Percentiles rank a stretch among this genome's conserved stretches.
Conservation (phyloP, 139 green algal species). For the Picochlorum costavermella region DNA sequence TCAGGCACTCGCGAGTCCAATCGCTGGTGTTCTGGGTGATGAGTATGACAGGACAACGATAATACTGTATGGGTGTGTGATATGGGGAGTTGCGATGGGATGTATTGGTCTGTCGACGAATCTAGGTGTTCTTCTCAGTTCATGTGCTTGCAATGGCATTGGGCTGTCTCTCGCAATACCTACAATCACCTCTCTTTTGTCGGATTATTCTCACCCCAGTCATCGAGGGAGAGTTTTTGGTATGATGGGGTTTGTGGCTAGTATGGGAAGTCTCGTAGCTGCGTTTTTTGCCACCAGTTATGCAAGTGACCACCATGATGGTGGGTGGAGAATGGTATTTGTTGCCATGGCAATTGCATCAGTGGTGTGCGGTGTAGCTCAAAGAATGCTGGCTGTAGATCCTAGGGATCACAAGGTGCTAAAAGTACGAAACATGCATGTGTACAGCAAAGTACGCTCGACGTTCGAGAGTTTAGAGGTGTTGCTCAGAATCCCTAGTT, state of each 20-base stretch:
- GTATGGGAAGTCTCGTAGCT: constrained; percentile 18
- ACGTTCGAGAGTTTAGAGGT: constrained; percentile 18
- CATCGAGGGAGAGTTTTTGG: constrained; percentile 58
- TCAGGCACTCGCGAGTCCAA: constrained; percentile 30
- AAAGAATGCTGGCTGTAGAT: constrained; percentile 14
- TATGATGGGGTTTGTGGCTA: constrained; percentile 14
- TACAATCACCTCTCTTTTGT: constrained; percentile 50
- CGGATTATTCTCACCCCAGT: constrained; percentile 54
- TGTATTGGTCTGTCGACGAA: constrained; percentile 47
- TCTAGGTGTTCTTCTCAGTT: constrained; percentile 38
- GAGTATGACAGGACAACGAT: constrained; percentile 47
- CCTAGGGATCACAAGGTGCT: constrained; percentile 24
- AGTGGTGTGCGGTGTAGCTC: constrained; percentile 6
- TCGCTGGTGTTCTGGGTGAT: constrained; percentile 38
- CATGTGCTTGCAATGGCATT: constrained; percentile 53
- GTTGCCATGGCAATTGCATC: constrained; percentile 30
- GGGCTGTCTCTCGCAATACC: constrained; percentile 67
- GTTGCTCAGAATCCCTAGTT: constrained; percentile 37
- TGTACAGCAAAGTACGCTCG: not conserved
- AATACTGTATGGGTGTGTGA: constrained; percentile 47
- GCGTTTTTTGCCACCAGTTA: constrained; percentile 39
- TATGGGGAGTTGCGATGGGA: constrained; percentile 69
- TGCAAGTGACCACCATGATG: constrained; percentile 12
- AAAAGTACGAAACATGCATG: not conserved
- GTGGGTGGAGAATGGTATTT: constrained; percentile 64